phyloP scores from a whole-genome alignment of 2,329 filamentous ascomycete species.

The Colletotrichum sojae region DNA sequence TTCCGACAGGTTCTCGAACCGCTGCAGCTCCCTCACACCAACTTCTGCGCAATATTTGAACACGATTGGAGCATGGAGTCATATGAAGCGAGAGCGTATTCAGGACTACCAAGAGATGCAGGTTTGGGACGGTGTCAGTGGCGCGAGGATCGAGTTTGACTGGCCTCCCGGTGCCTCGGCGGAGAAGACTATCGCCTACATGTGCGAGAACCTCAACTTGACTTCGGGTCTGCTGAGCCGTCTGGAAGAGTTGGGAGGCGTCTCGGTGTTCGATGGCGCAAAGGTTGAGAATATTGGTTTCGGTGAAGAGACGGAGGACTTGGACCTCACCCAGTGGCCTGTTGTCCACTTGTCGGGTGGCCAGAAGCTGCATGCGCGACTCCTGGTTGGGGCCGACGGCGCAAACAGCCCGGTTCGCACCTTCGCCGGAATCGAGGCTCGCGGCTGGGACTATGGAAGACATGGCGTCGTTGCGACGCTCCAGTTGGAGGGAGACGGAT shows the following conservation, averaged over 20 bases:
- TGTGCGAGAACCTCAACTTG: slow-evolving; percentile 95
- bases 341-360: slow-evolving; percentile 81
- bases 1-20: slow-evolving; percentile 84
- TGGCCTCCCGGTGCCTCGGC: slow-evolving; percentile 67
- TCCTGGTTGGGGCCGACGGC: slow-evolving; percentile 94
- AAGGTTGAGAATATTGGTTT: slow-evolving; percentile 85
- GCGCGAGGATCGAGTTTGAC: slow-evolving; percentile 90
- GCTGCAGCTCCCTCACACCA: slow-evolving; percentile 95
- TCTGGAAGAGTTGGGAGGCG: slow-evolving; percentile 77
- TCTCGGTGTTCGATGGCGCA: slow-evolving; percentile 81
- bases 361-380: slow-evolving; percentile 79
- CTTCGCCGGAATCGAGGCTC: slow-evolving; percentile 87
- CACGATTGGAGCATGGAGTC: slow-evolving; percentile 86
- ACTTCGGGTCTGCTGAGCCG: slow-evolving; percentile 82
- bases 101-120: slow-evolving; percentile 97
- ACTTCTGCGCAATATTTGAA: slow-evolving; percentile 87
- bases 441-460: slow-evolving; percentile 93
- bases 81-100: slow-evolving; percentile 79
- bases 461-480: slow-evolving; percentile 94
- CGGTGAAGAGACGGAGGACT: slow-evolving; percentile 76
- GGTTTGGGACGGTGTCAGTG: slow-evolving; percentile 96
- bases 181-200: slow-evolving; percentile 86
- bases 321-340: slow-evolving; percentile 90
- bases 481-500: slow-evolving; percentile 74
- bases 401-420: slow-evolving; percentile 93